phyloP scores from a whole-genome alignment of 495 filamentous ascomycete species.

The Trichoderma parareesei region DNA sequence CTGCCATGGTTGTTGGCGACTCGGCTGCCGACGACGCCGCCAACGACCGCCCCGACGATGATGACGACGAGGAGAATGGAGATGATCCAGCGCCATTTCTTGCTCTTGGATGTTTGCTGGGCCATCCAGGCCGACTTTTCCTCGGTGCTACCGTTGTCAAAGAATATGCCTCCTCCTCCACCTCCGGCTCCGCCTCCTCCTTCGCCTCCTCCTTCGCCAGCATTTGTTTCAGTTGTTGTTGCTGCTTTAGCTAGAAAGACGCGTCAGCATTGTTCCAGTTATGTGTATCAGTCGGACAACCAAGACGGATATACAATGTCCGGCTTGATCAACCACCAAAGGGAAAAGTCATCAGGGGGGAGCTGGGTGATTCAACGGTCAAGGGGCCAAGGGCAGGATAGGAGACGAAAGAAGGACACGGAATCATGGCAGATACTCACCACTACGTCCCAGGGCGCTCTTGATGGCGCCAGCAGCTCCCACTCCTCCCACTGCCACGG shows the following conservation, averaged over 20 bases:
- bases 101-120: slow-evolving; percentile 51
- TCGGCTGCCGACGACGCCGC: slow-evolving; percentile 56
- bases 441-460: background rate
- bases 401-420: background rate
- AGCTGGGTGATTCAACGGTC: background rate
- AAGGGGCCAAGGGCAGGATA: background rate
- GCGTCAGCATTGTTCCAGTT: no score
- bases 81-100: slow-evolving; percentile 60
- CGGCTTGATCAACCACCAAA: no score
- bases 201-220: slow-evolving; percentile 11
- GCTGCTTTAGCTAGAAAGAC: background rate
- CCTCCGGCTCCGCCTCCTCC: slow-evolving; percentile 12
- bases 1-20: slow-evolving; percentile 21
- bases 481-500: slow-evolving; percentile 37
- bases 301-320: no score
- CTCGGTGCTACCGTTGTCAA: slow-evolving; percentile 19
- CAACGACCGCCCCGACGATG: slow-evolving; percentile 70
- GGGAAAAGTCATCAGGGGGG: no score
- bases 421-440: background rate
- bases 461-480: slow-evolving; percentile 14
- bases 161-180: slow-evolving; percentile 14
- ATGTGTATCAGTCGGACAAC: no score
- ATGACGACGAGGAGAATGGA: slow-evolving; percentile 52
- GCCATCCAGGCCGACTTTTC: slow-evolving; percentile 54
- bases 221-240: background rate